Conservation (phyloP, 805 yeast species). For the Teunomyces gatunensis region DNA sequence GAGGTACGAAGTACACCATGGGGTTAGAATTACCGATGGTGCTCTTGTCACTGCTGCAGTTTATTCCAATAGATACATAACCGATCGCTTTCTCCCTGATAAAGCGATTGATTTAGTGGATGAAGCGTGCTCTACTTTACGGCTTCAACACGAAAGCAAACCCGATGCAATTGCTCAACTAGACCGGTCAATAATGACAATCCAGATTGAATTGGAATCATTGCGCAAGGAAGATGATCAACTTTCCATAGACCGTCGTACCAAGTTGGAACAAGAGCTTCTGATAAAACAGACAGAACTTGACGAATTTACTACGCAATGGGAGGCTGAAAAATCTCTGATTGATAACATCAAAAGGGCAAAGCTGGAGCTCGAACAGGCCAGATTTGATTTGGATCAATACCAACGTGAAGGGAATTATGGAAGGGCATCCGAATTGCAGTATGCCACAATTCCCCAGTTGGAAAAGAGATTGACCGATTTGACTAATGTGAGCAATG, state of each 20-base stretch:
- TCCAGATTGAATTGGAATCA: constrained; percentile 92
- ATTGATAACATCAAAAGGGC: constrained; percentile 77
- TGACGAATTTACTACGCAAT: constrained; percentile 67
- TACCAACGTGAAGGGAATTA: constrained; percentile 84
- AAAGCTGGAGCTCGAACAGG: constrained; percentile 79
- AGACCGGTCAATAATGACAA: constrained; percentile 87
- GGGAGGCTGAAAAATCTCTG: constrained; percentile 81
- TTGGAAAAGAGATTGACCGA: constrained; percentile 61
- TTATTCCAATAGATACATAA: constrained; percentile 83
- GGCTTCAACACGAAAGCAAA: constrained; percentile 94
- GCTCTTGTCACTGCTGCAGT: constrained; percentile 94
- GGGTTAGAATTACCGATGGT: constrained; percentile 89
- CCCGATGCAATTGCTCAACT: constrained; percentile 91
- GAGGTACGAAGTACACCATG: constrained; percentile 94
- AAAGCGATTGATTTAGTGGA: constrained; percentile 96
- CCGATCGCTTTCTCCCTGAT: constrained; percentile 90
- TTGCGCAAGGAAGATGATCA: constrained; percentile 90
- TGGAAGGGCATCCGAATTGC: constrained; percentile 83
- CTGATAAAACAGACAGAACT: constrained; percentile 62
- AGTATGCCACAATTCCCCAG: constrained; percentile 82
- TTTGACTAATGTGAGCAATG: constrained; percentile 27
- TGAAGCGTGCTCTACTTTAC: constrained; percentile 93
- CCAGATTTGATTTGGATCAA: constrained; percentile 77
- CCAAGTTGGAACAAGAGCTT: constrained; percentile 68
- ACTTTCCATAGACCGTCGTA: constrained; percentile 72